A percentile compares a stretch with the other conserved stretches of the same genome.
These are phyloP conservation scores for Ustilago shanxiensis DNA, from an alignment of 1,284 basidiomycete genomes.

Conservation along the genomic window DNA sequence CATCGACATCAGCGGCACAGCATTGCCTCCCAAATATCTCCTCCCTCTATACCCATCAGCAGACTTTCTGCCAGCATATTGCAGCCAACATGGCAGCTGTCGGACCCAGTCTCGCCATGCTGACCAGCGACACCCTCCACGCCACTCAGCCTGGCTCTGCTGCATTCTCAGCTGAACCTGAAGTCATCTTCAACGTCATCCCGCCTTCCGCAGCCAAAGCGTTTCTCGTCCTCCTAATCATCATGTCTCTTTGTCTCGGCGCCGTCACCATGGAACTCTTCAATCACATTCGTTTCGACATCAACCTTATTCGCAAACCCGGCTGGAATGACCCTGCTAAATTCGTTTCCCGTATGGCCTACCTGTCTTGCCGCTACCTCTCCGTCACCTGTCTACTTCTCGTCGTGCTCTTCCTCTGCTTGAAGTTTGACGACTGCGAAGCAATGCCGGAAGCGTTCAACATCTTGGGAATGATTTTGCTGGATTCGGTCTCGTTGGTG, in stretches of 20 bases:
- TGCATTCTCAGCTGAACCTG: slow-evolving; percentile 6
- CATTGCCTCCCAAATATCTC: too few relatives aligned
- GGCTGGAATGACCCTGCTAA: slow-evolving; percentile 47
- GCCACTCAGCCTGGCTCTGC: slow-evolving; percentile 7
- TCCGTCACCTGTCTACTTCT: slow-evolving; percentile 19
- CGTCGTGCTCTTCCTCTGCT: slow-evolving; percentile 24
- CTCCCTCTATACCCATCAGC: background rate
- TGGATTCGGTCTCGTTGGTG: slow-evolving; percentile 34
- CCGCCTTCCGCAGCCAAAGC: slow-evolving; percentile 24
- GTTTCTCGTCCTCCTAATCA: slow-evolving; percentile 30
- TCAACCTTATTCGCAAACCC: slow-evolving; percentile 33
- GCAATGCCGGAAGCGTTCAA: slow-evolving; percentile 33
- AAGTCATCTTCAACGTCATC: slow-evolving; percentile 45
- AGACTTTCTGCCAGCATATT: background rate
- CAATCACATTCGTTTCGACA: slow-evolving; percentile 42
- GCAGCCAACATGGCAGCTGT: slow-evolving; percentile 1
- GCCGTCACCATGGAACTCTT: slow-evolving; percentile 34
- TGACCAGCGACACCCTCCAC: slow-evolving; percentile 8
- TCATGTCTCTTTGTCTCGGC: slow-evolving; percentile 43
- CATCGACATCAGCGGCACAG: too few relatives aligned
- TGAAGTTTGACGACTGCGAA: slow-evolving; percentile 29
- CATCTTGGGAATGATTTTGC: slow-evolving; percentile 26
- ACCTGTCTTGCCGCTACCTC: slow-evolving; percentile 35
- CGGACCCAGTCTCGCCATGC: background rate
- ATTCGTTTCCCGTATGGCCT: slow-evolving; percentile 34